Conservation (phyloP, 2,329 filamentous ascomycete genomes). For the Zymoseptoria passerinii region DNA sequence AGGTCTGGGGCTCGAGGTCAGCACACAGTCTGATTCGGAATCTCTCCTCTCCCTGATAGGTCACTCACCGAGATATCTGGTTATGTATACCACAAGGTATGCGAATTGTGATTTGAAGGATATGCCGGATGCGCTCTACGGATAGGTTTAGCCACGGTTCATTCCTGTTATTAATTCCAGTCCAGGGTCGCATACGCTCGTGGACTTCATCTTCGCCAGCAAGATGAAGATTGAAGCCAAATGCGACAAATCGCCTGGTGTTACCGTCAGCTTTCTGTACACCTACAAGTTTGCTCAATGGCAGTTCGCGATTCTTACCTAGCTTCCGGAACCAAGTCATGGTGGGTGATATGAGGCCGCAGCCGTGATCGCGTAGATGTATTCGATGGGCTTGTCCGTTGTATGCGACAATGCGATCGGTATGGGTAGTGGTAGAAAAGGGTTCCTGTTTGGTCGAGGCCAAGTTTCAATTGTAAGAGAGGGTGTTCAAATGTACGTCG, state of each 20-base stretch:
- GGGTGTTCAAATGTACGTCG: too few relatives aligned
- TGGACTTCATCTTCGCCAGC: slow-evolving; percentile 84
- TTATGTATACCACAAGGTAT: slow-evolving; percentile 88
- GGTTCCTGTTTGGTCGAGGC: slow-evolving; percentile 4
- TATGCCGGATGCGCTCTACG: slow-evolving; percentile 90
- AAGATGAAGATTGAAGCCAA: slow-evolving; percentile 88
- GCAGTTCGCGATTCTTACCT: slow-evolving; percentile 38
- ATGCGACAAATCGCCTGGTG: slow-evolving; percentile 85
- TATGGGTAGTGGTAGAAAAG: neutral
- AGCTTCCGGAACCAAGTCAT: slow-evolving; percentile 66
- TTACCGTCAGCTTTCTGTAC: slow-evolving; percentile 8
- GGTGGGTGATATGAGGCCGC: slow-evolving; percentile 5
- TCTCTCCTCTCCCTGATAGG: neutral
- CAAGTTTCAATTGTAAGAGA: neutral
- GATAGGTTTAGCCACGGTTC: slow-evolving; percentile 1
- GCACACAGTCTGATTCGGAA: slow-evolving; percentile 1
- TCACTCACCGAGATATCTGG: slow-evolving; percentile 62
- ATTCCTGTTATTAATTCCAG: neutral
- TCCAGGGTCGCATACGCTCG: slow-evolving; percentile 57
- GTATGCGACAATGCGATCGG: neutral
- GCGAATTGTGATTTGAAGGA: slow-evolving; percentile 98
- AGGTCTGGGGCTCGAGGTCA: slow-evolving; percentile 52
- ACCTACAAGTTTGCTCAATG: slow-evolving; percentile 1
- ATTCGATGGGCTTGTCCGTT: neutral
- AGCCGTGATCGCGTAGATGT: neutral